These are phyloP conservation scores for Apiospora marii DNA, from an alignment of 2,329 filamentous ascomycete species.

Conservation along the genomic window DNA sequence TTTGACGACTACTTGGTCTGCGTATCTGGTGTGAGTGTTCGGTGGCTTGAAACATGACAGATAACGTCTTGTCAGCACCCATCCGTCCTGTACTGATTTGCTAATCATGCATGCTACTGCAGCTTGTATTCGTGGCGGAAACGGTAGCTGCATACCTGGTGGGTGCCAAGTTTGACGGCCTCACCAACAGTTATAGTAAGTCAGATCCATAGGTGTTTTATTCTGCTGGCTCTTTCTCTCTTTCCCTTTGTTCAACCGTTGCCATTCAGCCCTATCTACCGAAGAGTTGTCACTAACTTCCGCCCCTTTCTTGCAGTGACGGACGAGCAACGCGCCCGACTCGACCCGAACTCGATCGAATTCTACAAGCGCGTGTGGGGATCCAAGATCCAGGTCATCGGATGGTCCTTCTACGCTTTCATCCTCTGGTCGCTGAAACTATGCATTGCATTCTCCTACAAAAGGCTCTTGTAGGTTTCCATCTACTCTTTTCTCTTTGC, in stretches of 20 bases:
- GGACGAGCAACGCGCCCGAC: slow-evolving; percentile 30
- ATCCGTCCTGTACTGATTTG: not conserved
- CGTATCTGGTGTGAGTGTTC: slow-evolving; percentile 32
- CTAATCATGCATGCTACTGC: not conserved
- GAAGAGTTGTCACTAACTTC: not conserved
- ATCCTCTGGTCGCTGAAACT: slow-evolving; percentile 43
- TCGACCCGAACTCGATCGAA: slow-evolving; percentile 30
- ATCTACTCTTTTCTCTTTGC: not conserved
- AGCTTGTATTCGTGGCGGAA: not conserved
- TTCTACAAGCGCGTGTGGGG: slow-evolving; percentile 38
- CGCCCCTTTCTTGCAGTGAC: slow-evolving; percentile 26
- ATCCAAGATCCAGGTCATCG: slow-evolving; percentile 41
- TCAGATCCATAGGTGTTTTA: not conserved
- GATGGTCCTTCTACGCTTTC: slow-evolving; percentile 43
- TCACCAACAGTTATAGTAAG: slow-evolving; percentile 28
- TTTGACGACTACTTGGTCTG: slow-evolving; percentile 39
- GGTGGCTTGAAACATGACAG: not conserved
- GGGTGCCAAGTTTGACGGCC: slow-evolving; percentile 24
- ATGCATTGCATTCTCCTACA: slow-evolving; percentile 40
- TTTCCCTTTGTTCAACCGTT: not conserved
- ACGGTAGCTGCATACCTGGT: slow-evolving; percentile 16
- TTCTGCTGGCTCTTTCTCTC: not conserved
- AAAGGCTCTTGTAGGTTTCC: slow-evolving; percentile 40
- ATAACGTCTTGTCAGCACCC: not conserved
- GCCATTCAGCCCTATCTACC: not conserved